Evolutionary conservation across 805 yeast species (phyloP), one percentile per base, ranked within the genome.

Genomic region (Saturnispora diversa): DNA sequence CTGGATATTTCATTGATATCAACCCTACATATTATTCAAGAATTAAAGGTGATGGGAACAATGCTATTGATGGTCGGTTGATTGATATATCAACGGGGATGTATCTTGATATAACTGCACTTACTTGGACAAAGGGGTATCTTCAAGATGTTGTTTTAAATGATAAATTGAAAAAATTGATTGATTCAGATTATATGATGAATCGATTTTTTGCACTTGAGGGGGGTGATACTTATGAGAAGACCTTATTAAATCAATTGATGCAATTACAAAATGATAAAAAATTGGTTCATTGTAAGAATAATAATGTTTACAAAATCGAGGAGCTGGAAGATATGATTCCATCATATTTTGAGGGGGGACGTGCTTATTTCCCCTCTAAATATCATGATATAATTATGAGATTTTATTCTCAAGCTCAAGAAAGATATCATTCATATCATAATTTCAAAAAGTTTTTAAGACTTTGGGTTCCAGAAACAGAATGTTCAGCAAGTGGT

Each of bases 281-380:
- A 12, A 39, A 46, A 23, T 44, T 60, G 4, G 42, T 49, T 15
- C 47, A 62, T 46, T 63, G 69, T 44, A 67, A 75, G 37, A 75
- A 77, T 52, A 58, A 65, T 44, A 87, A 84, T 56, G 69, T 66
- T 46, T 74, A 73, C 54, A 53, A 62, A 6, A 52, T 65, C 25
- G 66, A 67, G 7, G 76, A 73, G 36, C 53, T 82, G 12, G 52
- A 65, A 8, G 81, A 85, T 0, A 60, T 83, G 44, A 58, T 70
- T 4, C 62, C 69, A 25, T 68, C 83, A 0, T 48, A 64, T 15
- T 78, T 75, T 48, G 88, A 83, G 55, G 85, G 85, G 2, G 70
- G 54, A 9, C 45, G 63, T 12, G 65, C 71, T 1, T 65, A 64
- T 41, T 55, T 74, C 17, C 83, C 82, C 1, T 51, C 58, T 31